phyloP scores from a whole-genome alignment of 2,329 filamentous ascomycete genomes.

The Colletotrichum chlorophyti region DNA sequence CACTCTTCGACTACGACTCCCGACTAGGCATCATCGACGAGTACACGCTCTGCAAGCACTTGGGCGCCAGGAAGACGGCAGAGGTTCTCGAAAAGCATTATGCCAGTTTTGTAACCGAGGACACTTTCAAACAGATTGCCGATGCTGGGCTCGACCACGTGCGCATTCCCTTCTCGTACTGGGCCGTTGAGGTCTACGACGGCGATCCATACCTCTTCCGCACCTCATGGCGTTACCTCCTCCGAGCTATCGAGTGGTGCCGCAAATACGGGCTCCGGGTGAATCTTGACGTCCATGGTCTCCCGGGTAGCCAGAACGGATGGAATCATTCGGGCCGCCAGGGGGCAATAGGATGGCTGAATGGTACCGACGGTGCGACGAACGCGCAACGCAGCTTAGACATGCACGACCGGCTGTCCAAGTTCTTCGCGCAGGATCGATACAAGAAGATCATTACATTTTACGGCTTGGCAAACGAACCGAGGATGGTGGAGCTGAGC shows the following conservation, averaged over 20 bases:
- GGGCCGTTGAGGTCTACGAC: conserved; percentile 86
- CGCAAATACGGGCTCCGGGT: conserved; percentile 90
- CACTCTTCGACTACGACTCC: conserved; percentile 77
- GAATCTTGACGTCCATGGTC: conserved; percentile 91
- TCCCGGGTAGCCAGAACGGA: conserved; percentile 93
- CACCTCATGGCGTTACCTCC: conserved; percentile 90
- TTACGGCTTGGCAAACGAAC: conserved; percentile 95
- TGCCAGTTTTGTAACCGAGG: conserved; percentile 83
- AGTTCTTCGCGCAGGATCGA: conserved; percentile 91
- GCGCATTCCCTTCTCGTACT: conserved; percentile 95
- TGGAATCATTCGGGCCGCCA: conserved; percentile 95
- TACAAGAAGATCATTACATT: conserved; percentile 92
- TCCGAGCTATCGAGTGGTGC: conserved; percentile 92
- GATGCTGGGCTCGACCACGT: conserved; percentile 93
- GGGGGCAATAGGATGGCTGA: conserved; percentile 85
- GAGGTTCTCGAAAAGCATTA: conserved; percentile 88
- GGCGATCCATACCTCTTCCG: conserved; percentile 87
- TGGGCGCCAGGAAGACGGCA: conserved; percentile 71
- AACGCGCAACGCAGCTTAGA: conserved; percentile 86
- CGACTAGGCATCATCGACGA: conserved; percentile 80
- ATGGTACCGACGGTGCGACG: conserved; percentile 80
- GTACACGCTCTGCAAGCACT: conserved; percentile 75
- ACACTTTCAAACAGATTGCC: conserved; percentile 83
- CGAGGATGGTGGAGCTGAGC: conserved; percentile 80
- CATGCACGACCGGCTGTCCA: conserved; percentile 83